These are phyloP conservation scores for Brassica rapa DNA, from an alignment of 345 rosid genomes.

Conservation along the genomic window DNA sequence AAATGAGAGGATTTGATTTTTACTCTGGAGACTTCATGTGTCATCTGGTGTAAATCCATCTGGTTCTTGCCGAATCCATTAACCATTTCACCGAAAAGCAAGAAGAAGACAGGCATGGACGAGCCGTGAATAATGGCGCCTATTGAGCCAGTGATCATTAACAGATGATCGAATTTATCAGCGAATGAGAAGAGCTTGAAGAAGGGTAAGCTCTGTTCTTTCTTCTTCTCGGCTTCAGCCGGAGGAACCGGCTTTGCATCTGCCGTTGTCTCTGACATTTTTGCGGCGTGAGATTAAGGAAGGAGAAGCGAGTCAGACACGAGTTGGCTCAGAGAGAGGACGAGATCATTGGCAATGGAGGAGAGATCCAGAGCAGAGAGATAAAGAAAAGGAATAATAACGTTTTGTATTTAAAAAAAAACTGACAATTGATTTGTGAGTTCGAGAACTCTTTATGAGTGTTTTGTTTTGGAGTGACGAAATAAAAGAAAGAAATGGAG, in stretches of 20 bases:
- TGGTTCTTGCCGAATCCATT: slow-evolving; percentile 98
- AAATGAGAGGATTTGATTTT: background rate
- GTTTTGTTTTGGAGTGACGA: slow-evolving; percentile 29
- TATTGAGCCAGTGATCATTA: slow-evolving; percentile 77
- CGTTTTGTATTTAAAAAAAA: slow-evolving; percentile 27
- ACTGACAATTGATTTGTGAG: slow-evolving; percentile 43
- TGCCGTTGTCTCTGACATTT: slow-evolving; percentile 67
- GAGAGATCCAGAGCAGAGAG: slow-evolving; percentile 24
- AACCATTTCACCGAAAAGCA: slow-evolving; percentile 95
- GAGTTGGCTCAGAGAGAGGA: slow-evolving; percentile 23
- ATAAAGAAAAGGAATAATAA: slow-evolving; percentile 15
- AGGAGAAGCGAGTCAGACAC: slow-evolving; percentile 17
- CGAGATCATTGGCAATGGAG: slow-evolving; percentile 22
- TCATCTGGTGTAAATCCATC: slow-evolving; percentile 82
- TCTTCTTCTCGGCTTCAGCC: slow-evolving; percentile 85
- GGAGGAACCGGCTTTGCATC: slow-evolving; percentile 60
- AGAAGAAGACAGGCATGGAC: slow-evolving; percentile 95
- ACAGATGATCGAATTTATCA: slow-evolving; percentile 74
- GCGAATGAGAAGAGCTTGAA: slow-evolving; percentile 92
- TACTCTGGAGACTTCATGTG: slow-evolving; percentile 91
- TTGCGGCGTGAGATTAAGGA: background rate
- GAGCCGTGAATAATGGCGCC: slow-evolving; percentile 97
- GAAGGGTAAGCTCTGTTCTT: slow-evolving; percentile 92
- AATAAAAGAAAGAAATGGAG: background rate
- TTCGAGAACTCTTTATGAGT: slow-evolving; percentile 41